Conservation (phyloP, 768 basidiomycete genomes). For the Auricularia sp. region DNA sequence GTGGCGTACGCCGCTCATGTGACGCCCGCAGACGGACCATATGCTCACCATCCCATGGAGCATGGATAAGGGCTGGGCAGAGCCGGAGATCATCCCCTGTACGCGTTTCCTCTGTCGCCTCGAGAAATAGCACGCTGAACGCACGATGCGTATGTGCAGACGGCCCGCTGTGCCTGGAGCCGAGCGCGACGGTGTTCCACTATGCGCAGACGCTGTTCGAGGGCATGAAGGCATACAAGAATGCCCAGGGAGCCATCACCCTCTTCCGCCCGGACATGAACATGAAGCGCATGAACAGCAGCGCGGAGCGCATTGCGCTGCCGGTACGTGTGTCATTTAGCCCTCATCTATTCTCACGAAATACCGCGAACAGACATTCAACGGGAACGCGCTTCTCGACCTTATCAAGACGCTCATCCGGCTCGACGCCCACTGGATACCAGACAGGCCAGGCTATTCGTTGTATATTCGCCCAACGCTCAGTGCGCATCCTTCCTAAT, state of each 20-base stretch:
- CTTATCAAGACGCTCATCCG: slow-evolving; percentile 81
- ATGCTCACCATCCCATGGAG: slow-evolving; percentile 76
- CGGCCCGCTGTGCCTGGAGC: slow-evolving; percentile 63
- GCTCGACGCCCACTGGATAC: slow-evolving; percentile 86
- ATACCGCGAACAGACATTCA: slow-evolving; percentile 48
- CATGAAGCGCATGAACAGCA: slow-evolving; percentile 90
- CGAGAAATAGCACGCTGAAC: slow-evolving; percentile 5
- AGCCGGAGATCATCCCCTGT: slow-evolving; percentile 80
- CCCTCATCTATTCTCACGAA: neutral
- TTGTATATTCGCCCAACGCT: slow-evolving; percentile 83
- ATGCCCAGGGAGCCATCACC: slow-evolving; percentile 58
- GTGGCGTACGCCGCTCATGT: slow-evolving; percentile 6
- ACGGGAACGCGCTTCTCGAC: slow-evolving; percentile 61
- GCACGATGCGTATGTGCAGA: slow-evolving; percentile 30
- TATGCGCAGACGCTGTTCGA: slow-evolving; percentile 91
- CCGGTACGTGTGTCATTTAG: slow-evolving; percentile 40
- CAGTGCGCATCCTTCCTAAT: slow-evolving; percentile 26
- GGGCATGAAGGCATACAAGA: slow-evolving; percentile 89
- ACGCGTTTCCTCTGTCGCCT: slow-evolving; percentile 19
- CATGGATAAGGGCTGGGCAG: slow-evolving; percentile 63
- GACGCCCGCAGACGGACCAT: slow-evolving; percentile 53
- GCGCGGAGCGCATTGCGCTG: slow-evolving; percentile 66
- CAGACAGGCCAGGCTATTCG: slow-evolving; percentile 77
- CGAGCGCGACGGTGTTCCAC: slow-evolving; percentile 78
- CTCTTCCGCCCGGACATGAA: slow-evolving; percentile 96